These are phyloP conservation scores for Diplodia seriata DNA, from an alignment of 2,329 filamentous ascomycete genomes.

Conservation along the genomic window DNA sequence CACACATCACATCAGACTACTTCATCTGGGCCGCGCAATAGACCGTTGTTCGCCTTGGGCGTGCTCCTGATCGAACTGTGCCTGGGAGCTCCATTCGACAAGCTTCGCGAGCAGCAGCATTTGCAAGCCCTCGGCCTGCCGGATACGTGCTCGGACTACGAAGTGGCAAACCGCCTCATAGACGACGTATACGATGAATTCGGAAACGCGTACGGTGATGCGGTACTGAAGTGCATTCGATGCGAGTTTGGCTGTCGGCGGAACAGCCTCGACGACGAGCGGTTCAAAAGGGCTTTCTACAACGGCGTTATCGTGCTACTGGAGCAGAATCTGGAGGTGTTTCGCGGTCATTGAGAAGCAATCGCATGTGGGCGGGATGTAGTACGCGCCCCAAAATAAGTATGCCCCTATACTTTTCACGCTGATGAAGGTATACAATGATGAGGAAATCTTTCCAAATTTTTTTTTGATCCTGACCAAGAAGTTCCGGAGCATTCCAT, in stretches of 20 bases:
- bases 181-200: slow-evolving; percentile 41
- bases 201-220: slow-evolving; percentile 42
- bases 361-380: too few species aligned
- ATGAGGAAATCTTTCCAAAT: too few species aligned
- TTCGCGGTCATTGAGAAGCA: slow-evolving; percentile 3
- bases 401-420: too few species aligned
- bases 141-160: slow-evolving; percentile 34
- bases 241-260: slow-evolving; percentile 43
- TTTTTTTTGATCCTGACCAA: too few species aligned
- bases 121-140: slow-evolving; percentile 31
- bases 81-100: slow-evolving; percentile 39
- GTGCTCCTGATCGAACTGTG: slow-evolving; percentile 47
- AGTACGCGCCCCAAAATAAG: too few species aligned
- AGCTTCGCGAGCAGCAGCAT: slow-evolving; percentile 35
- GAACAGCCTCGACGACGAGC: slow-evolving; percentile 39
- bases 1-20: not conserved
- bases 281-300: slow-evolving; percentile 43
- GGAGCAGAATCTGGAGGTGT: slow-evolving; percentile 40
- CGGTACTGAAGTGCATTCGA: slow-evolving; percentile 43
- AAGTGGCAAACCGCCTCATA: slow-evolving; percentile 39
- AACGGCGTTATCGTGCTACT: slow-evolving; percentile 41
- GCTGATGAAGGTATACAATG: too few species aligned
- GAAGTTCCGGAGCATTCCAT: not conserved
- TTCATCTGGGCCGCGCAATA: slow-evolving; percentile 35
- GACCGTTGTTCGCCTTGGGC: slow-evolving; percentile 45